Conservation (phyloP, 2,329 filamentous ascomycete species). For the Xylariaceae sp. region DNA sequence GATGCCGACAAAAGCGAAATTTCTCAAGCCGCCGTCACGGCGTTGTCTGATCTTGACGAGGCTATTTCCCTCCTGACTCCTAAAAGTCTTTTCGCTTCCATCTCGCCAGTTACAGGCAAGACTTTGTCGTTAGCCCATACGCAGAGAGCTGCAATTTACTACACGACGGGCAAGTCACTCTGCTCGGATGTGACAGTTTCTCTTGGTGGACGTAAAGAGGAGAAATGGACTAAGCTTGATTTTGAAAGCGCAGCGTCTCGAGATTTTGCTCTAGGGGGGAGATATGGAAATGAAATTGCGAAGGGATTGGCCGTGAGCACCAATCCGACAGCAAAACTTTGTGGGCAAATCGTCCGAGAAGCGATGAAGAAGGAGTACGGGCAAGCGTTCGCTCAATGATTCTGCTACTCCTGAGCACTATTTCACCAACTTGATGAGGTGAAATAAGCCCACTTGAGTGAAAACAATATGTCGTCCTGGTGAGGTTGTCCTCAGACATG, state of each 20-base stretch:
- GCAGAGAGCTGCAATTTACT: slow-evolving; percentile 71
- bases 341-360: slow-evolving; percentile 72
- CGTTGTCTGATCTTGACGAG: slow-evolving; percentile 61
- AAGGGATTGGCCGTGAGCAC: slow-evolving; percentile 68
- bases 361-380: slow-evolving; percentile 74
- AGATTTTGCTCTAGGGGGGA: slow-evolving; percentile 69
- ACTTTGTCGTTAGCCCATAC: slow-evolving; percentile 75
- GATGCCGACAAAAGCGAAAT: slow-evolving; percentile 48
- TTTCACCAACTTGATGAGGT: background rate
- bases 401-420: background rate
- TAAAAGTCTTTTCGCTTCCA: slow-evolving; percentile 52
- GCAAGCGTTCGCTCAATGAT: slow-evolving; percentile 51
- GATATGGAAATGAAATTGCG: slow-evolving; percentile 70
- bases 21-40: slow-evolving; percentile 47
- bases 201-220: slow-evolving; percentile 53
- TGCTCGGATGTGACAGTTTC: slow-evolving; percentile 46
- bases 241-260: slow-evolving; percentile 69
- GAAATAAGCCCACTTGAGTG: background rate
- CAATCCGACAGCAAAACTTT: slow-evolving; percentile 73
- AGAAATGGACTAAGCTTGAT: slow-evolving; percentile 57
- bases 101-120: slow-evolving; percentile 70
- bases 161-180: slow-evolving; percentile 61
- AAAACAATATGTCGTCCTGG: background rate
- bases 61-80: slow-evolving; percentile 68
- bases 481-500: background rate